A percentile compares a stretch with the other conserved stretches of the same genome.
These are phyloP conservation scores for Serendipita sp. DNA, from an alignment of 768 basidiomycete species.

Conservation along the genomic window DNA sequence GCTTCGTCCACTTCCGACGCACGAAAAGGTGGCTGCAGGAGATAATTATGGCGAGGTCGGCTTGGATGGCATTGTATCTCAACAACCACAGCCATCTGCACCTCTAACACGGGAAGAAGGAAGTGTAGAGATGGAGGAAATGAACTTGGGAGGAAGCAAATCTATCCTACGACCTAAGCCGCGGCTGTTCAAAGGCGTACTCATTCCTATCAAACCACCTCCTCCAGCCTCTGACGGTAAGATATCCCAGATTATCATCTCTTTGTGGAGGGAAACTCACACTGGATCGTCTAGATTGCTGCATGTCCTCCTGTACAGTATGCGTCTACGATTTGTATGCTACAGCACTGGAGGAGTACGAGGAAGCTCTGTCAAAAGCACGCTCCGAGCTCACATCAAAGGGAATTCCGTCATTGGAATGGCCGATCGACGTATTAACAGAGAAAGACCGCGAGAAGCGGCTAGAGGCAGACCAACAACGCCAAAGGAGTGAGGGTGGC, in stretches of 20 bases:
- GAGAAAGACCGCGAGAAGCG: background rate
- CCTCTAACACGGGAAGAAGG: background rate
- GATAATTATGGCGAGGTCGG: background rate
- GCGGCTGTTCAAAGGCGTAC: background rate
- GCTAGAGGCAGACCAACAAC: background rate
- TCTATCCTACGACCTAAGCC: slow-evolving; percentile 3
- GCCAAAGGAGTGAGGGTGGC: background rate
- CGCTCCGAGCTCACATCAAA: slow-evolving; percentile 32
- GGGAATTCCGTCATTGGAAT: slow-evolving; percentile 39
- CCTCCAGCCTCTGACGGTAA: slow-evolving; percentile 2
- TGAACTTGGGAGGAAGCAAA: slow-evolving; percentile 1
- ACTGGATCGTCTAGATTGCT: background rate
- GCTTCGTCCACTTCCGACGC: too few relatives aligned
- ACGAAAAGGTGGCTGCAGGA: background rate
- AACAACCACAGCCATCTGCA: background rate
- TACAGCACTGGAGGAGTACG: slow-evolving; percentile 51
- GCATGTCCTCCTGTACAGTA: slow-evolving; percentile 40
- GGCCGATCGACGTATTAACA: slow-evolving; percentile 35
- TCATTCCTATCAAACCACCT: slow-evolving; percentile 1
- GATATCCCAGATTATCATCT: background rate
- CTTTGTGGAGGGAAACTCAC: background rate
- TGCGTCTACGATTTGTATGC: slow-evolving; percentile 84
- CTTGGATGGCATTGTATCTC: background rate
- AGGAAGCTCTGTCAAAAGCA: slow-evolving; percentile 34
- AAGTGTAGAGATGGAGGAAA: background rate